Evolutionary conservation across 257 asterid species (phyloP).

Genomic region (Penstemon davidsonii): DNA sequence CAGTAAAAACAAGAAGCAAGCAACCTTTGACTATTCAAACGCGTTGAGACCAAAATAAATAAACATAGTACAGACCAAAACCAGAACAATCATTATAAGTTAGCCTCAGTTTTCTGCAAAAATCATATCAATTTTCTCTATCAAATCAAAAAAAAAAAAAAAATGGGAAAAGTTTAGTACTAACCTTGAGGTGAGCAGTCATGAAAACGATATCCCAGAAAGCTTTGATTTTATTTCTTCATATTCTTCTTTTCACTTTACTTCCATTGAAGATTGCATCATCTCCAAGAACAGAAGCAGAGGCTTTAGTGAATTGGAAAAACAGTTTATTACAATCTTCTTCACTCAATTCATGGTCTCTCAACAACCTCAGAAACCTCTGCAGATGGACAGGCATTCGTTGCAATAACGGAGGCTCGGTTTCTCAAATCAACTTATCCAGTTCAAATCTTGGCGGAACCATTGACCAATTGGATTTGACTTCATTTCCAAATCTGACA

Average conservation of each 20-base stretch:
- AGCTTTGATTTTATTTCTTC: conserved; percentile 29
- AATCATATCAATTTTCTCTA: not conserved
- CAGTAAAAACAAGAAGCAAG: too few species aligned
- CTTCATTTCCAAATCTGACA: conserved; percentile 42
- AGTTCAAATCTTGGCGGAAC: conserved; percentile 42
- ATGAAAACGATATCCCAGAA: conserved; percentile 36
- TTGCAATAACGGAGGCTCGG: conserved; percentile 47
- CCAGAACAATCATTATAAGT: not conserved
- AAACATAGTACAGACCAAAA: not conserved
- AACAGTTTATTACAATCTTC: conserved; percentile 37
- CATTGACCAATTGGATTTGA: conserved; percentile 45
- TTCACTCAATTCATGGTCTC: conserved; percentile 59
- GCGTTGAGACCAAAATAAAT: not conserved
- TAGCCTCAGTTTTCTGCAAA: not conserved
- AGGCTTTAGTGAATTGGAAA: conserved; percentile 63
- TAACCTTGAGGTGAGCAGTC: conserved; percentile 15
- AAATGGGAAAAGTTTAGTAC: not conserved
- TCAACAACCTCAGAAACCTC: conserved; percentile 40
- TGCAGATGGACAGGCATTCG: conserved; percentile 65
- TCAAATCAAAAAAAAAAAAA: too few species aligned
- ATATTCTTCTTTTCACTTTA: conserved; percentile 25
- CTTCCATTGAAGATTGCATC: conserved; percentile 37
- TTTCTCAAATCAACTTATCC: conserved; percentile 49
- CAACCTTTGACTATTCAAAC: not conserved
- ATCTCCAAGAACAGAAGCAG: conserved; percentile 59